phyloP scores from a whole-genome alignment of 2,329 filamentous ascomycete species.

The Alternaria triticina region DNA sequence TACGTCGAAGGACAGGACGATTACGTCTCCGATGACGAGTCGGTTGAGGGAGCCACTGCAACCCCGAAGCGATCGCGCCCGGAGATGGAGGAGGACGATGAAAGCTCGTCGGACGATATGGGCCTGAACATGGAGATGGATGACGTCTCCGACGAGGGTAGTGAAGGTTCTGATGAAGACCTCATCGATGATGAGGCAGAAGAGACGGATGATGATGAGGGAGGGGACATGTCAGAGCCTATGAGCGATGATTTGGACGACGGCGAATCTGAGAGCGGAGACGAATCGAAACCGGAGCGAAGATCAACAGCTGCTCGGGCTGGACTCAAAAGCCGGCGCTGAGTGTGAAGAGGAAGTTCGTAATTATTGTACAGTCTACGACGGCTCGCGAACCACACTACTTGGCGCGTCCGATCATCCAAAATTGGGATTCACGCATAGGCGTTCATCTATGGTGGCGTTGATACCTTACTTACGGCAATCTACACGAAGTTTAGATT shows the following conservation, averaged over 20 bases:
- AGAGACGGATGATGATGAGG: conserved; percentile 54
- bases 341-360: conserved; percentile 6
- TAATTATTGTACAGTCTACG: conserved; percentile 11
- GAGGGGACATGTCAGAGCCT: conserved; percentile 56
- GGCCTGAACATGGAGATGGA: conserved; percentile 58
- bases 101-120: conserved; percentile 63
- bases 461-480: conserved; percentile 3
- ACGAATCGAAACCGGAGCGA: conserved; percentile 43
- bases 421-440: conserved; percentile 8
- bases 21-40: conserved; percentile 59
- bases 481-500: conserved; percentile 1
- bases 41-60: conserved; percentile 34
- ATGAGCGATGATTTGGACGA: conserved; percentile 56
- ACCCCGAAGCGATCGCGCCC: conserved; percentile 33
- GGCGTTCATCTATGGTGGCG: conserved; percentile 4
- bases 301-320: conserved; percentile 44
- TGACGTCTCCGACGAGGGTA: conserved; percentile 56
- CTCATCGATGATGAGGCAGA: conserved; percentile 61
- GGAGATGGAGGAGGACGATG: conserved; percentile 38
- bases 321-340: conserved; percentile 39
- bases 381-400: conserved; percentile 3
- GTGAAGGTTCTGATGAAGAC: conserved; percentile 44
- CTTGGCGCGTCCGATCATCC: conserved; percentile 5
- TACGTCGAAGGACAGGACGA: conserved; percentile 85
- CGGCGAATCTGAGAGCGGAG: conserved; percentile 53